Base-by-base conservation (phyloP, 2,329 filamentous ascomycete genomes). In the Claviceps pazoutovae region DNA sequence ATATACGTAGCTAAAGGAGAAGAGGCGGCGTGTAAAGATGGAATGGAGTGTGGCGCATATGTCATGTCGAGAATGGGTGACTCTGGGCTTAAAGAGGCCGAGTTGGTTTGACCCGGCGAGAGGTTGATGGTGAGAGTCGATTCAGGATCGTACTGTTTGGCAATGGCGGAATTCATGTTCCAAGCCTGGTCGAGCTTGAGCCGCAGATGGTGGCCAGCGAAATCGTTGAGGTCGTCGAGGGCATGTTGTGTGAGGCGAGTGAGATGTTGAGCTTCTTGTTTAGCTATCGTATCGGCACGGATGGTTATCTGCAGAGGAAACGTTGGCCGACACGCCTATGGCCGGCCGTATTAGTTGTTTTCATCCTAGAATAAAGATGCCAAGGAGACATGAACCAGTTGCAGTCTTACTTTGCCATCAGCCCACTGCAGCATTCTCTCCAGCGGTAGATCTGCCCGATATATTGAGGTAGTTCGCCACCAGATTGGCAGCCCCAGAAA, bases 381-480 rank as follows among this genome's bases (percentile, higher is more conserved):
- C 30, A 11, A 34, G 30, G 9, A 34, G 19, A 23, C 4, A 16
- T 6, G 11, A 50, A 26, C 13, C 38, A 44, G 9, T 53, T 30
- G 23, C 34, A 13, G 26, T 52, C 70, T 55, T 67, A 94, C 90
- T 76, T 86, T 88, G 57, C 89, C 89, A 62, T 94, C 86, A 9
- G 88, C 86, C 91, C 93, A 97, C 55, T 85, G 79, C 58, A 86
- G 17, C 93, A 98, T 98, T 51, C 83, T 78, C 62, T 85, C 78
- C 58, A 96, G 68, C 5, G 93, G 93, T 59, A 98, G 71, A 45
- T 82, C 77, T 13, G 91, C 90, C 51, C 93, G 80, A 66, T 95
- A 90, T 51, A 97, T 95, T 0, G 86, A 85, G 4, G 93, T 98
- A 0, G 93, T 97, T 66, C 82, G 83, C 82, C 88, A 94, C 93